Evolutionary conservation across 1,284 basidiomycete genomes (phyloP).

Genomic region (Puccinia polysora): DNA sequence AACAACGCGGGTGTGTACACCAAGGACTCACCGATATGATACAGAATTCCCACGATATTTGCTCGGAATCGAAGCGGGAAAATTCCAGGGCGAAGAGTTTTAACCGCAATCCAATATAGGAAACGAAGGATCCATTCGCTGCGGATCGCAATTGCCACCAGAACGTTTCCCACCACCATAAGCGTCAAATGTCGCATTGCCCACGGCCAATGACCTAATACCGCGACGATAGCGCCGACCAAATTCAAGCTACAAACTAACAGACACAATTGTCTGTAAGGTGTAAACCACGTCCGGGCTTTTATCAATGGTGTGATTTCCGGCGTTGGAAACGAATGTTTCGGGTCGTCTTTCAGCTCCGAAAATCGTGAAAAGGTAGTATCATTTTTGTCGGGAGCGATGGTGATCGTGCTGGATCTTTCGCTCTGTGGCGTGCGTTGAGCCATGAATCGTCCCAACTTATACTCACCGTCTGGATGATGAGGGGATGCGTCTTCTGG

Average conservation of each 20-base stretch:
- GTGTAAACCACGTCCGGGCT: conserved; percentile 15
- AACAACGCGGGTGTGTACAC: too few species aligned
- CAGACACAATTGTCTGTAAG: conserved; percentile 16
- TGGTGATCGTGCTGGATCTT: too few species aligned
- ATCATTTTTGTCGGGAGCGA: too few species aligned
- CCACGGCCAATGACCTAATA: conserved; percentile 3
- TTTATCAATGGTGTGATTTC: too few species aligned
- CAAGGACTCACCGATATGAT: conserved; percentile 26
- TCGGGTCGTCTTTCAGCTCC: too few species aligned
- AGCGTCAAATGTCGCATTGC: background rate
- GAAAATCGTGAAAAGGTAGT: too few species aligned
- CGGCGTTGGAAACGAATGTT: too few species aligned
- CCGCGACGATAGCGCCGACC: background rate
- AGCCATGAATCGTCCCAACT: too few species aligned
- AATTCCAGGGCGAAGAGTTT: background rate
- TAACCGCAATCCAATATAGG: conserved; percentile 58
- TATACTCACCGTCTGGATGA: too few species aligned
- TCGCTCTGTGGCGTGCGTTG: too few species aligned
- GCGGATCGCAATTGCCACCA: conserved; percentile 59
- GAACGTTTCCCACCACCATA: conserved; percentile 61
- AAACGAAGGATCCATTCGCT: conserved; percentile 63
- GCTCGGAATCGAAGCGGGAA: conserved; percentile 1
- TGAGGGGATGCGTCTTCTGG: too few species aligned
- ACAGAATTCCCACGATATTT: background rate
- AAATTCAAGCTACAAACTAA: conserved; percentile 4